These are phyloP conservation scores for Aquilaria yunnanensis DNA, from an alignment of 345 rosid genomes.

Conservation along the genomic window DNA sequence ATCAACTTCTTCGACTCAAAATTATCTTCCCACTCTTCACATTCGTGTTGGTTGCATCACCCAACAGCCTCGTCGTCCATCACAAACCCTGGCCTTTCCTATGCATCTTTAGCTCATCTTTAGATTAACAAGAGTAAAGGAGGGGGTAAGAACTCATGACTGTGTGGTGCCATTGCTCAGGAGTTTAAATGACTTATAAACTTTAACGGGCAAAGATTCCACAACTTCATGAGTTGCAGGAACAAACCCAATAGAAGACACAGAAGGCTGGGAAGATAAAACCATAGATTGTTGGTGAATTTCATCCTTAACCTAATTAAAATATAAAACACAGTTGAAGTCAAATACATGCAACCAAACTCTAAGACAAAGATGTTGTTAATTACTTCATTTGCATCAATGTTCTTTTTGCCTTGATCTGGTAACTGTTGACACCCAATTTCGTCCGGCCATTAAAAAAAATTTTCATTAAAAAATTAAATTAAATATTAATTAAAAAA, in stretches of 20 bases:
- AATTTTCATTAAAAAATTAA: too few species aligned
- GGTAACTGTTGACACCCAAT: too few species aligned
- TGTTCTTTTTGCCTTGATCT: conserved; percentile 77
- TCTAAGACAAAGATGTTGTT: too few species aligned
- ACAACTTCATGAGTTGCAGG: conserved; percentile 92
- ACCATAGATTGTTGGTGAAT: conserved; percentile 97
- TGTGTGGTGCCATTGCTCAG: conserved; percentile 73
- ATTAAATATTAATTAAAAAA: too few species aligned
- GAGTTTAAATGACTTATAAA: conserved; percentile 46
- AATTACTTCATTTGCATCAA: conserved; percentile 45
- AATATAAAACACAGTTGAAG: conserved; percentile 18
- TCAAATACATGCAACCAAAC: conserved; percentile 12
- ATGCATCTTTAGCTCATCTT: too few species aligned
- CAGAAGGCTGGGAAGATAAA: conserved; percentile 78
- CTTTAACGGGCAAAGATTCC: conserved; percentile 69
- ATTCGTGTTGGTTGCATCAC: too few species aligned
- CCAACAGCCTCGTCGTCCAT: too few species aligned
- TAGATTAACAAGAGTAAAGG: too few species aligned
- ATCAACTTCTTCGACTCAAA: too few species aligned
- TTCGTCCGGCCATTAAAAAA: too few species aligned
- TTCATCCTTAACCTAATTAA: conserved; percentile 93
- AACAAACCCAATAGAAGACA: conserved; percentile 87
- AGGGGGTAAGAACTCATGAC: conserved; percentile 32
- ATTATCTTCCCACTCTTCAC: too few species aligned
- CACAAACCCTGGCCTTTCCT: too few species aligned